Percentiles rank a stretch among this genome's conserved stretches.
Conservation (phyloP, 176 grass and related monocot species). For the Oryza glaberrima region DNA sequence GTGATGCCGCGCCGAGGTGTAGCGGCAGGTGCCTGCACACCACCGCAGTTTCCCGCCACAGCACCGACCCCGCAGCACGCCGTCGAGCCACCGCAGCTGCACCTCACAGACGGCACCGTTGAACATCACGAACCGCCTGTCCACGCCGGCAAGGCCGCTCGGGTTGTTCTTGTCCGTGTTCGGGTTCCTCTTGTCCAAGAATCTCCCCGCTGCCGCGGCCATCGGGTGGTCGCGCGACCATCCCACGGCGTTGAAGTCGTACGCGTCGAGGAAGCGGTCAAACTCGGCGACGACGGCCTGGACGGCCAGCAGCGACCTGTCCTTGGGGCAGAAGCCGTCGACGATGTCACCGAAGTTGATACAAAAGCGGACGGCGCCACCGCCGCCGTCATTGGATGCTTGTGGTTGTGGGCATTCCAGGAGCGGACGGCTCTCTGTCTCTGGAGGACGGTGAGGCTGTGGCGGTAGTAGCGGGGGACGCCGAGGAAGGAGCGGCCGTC, state of each 20-base stretch:
- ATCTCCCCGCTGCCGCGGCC: conserved; percentile 47
- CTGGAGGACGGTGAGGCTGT: conserved; percentile 76
- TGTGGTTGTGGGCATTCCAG: conserved; percentile 59
- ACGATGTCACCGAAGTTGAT: conserved; percentile 89
- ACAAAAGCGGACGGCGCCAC: conserved; percentile 44
- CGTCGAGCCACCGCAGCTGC: conserved; percentile 79
- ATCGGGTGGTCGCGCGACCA: conserved; percentile 59
- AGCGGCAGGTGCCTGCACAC: conserved; percentile 82
- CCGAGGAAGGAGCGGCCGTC: conserved; percentile 75
- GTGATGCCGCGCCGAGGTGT: conserved; percentile 56
- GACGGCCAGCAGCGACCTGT: conserved; percentile 43
- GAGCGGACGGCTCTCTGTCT: conserved; percentile 60
- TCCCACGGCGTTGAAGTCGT: conserved; percentile 75
- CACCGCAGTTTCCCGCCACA: conserved; percentile 55
- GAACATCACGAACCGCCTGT: conserved; percentile 79
- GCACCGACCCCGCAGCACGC: conserved; percentile 39
- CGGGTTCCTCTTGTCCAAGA: conserved; percentile 62
- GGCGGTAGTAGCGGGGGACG: conserved; percentile 75
- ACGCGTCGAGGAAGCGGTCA: conserved; percentile 73
- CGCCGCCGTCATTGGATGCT: too few species aligned
- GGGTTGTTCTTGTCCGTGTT: conserved; percentile 85
- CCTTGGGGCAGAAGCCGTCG: conserved; percentile 75
- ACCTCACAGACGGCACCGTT: conserved; percentile 67
- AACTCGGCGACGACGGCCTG: conserved; percentile 67
- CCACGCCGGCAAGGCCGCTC: conserved; percentile 49